Conservation (phyloP, 2,329 filamentous ascomycete genomes). For the Huntiella abstrusa region DNA sequence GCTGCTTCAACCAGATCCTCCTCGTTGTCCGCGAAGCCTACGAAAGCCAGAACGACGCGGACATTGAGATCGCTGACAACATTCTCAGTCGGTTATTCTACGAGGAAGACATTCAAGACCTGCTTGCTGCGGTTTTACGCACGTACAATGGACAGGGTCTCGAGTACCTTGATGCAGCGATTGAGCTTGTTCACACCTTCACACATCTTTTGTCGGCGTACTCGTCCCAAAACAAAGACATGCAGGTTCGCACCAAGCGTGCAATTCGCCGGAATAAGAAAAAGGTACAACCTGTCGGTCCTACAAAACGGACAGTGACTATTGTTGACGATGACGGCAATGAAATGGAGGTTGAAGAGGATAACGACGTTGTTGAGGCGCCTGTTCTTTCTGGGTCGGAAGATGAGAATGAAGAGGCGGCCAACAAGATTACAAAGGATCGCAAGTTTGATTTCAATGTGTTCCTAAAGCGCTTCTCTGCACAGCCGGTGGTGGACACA, state of each 20-base stretch:
- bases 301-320: slow-evolving; percentile 15
- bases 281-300: slow-evolving; percentile 18
- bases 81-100: slow-evolving; percentile 96
- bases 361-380: slow-evolving; percentile 15
- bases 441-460: slow-evolving; percentile 85
- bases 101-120: slow-evolving; percentile 83
- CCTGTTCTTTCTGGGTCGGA: slow-evolving; percentile 23
- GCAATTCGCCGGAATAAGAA: slow-evolving; percentile 56
- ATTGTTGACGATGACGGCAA: slow-evolving; percentile 9
- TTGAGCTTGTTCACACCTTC: slow-evolving; percentile 81
- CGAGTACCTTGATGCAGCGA: slow-evolving; percentile 79
- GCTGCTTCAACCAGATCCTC: slow-evolving; percentile 86
- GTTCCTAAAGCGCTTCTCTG: slow-evolving; percentile 64
- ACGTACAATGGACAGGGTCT: slow-evolving; percentile 91
- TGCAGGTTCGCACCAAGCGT: slow-evolving; percentile 75
- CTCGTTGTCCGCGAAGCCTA: slow-evolving; percentile 87
- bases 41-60: slow-evolving; percentile 67
- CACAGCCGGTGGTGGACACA: slow-evolving; percentile 72
- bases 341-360: neutral
- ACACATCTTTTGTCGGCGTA: slow-evolving; percentile 81
- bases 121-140: slow-evolving; percentile 59
- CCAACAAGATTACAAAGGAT: slow-evolving; percentile 55
- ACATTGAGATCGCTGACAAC: slow-evolving; percentile 95
- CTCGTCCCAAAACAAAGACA: slow-evolving; percentile 82
- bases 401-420: slow-evolving; percentile 46